Conservation (phyloP, 257 asterid species). For the Gentiana macrophylla region DNA sequence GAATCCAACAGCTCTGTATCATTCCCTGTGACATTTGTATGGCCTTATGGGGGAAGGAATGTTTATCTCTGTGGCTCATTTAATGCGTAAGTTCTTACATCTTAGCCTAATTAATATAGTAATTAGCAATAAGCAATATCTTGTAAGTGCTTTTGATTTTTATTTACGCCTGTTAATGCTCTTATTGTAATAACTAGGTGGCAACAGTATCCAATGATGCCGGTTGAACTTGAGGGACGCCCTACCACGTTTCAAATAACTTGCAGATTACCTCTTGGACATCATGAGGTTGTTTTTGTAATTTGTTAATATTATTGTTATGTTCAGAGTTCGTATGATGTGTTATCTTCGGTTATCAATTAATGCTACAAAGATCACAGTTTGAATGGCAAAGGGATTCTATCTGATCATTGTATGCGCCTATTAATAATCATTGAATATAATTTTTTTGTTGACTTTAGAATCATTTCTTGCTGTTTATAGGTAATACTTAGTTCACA, state of each 20-base stretch:
- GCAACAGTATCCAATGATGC: conserved; percentile 79
- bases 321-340: too few relatives aligned
- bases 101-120: not conserved
- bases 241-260: conserved; percentile 69
- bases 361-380: too few relatives aligned
- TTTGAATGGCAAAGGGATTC: too few relatives aligned
- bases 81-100: conserved; percentile 40
- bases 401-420: too few relatives aligned
- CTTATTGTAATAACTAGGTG: conserved; percentile 34
- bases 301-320: not conserved
- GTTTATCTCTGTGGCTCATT: conserved; percentile 58
- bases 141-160: too few relatives aligned
- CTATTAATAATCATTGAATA: too few relatives aligned
- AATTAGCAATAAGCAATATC: too few relatives aligned
- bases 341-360: too few relatives aligned
- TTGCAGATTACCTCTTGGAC: conserved; percentile 71
- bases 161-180: not conserved
- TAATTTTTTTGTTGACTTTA: too few relatives aligned
- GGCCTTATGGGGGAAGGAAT: conserved; percentile 72
- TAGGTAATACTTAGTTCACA: too few relatives aligned
- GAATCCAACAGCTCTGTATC: conserved; percentile 26
- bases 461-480: too few relatives aligned
- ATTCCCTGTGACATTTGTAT: conserved; percentile 50
- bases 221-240: conserved; percentile 56
- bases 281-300: conserved; percentile 54